A percentile compares a stretch with the other conserved stretches of the same genome.
phyloP scores from a whole-genome alignment of 441 rosid genomes.

The Euphorbia celastroides region DNA sequence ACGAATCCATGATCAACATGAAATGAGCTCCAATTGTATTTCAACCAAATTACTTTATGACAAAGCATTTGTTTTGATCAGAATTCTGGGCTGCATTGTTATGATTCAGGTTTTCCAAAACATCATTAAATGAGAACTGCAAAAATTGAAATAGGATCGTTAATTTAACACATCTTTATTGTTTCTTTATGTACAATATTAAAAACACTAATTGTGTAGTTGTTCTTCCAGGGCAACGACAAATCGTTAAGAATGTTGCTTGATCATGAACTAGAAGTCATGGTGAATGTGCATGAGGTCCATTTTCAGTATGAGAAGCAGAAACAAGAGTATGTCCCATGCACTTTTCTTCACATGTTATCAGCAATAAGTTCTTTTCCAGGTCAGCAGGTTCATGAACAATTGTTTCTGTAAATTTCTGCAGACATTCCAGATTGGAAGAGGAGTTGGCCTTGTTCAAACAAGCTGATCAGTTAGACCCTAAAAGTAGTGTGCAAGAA shows the following conservation, averaged over 20 bases:
- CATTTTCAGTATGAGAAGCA: conserved; percentile 94
- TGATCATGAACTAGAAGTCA: conserved; percentile 92
- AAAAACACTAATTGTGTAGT: conserved; percentile 11
- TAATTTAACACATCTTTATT: background rate
- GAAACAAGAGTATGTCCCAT: conserved; percentile 76
- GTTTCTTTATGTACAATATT: background rate
- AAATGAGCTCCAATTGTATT: conserved; percentile 10
- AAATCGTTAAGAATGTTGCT: conserved; percentile 92
- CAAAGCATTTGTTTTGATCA: background rate
- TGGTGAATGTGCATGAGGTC: conserved; percentile 98
- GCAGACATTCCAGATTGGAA: conserved; percentile 81
- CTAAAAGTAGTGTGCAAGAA: conserved; percentile 80
- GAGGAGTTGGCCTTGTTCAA: conserved; percentile 85
- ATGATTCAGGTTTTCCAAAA: background rate
- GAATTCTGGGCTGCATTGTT: background rate
- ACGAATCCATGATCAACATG: conserved; percentile 5
- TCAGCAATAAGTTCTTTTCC: background rate
- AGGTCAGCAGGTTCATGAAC: background rate
- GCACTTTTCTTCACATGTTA: background rate
- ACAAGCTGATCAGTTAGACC: conserved; percentile 81
- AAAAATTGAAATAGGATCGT: background rate
- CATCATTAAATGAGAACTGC: background rate
- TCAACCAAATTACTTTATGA: background rate
- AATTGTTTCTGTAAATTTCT: conserved; percentile 1
- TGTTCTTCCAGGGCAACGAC: conserved; percentile 61